Percentiles rank a stretch among this genome's conserved stretches.
These are phyloP conservation scores for Populus davidiana DNA, from an alignment of 345 rosid genomes.

Conservation along the genomic window DNA sequence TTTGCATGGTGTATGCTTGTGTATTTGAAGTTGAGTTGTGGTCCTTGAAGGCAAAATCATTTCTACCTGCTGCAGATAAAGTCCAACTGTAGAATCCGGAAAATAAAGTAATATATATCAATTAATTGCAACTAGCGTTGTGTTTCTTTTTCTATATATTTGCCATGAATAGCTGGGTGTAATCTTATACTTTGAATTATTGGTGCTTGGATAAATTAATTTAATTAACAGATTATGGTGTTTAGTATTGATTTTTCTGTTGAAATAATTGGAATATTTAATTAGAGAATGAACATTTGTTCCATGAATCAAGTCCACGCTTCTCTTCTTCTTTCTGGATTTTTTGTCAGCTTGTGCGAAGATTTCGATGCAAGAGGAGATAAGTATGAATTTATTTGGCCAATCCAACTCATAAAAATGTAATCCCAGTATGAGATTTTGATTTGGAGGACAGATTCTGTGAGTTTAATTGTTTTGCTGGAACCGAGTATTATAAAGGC, in stretches of 20 bases:
- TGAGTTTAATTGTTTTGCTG: constrained; percentile 18
- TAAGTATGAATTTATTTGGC: constrained; percentile 10
- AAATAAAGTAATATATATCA: constrained; percentile 3
- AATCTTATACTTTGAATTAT: not conserved
- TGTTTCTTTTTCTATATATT: not conserved
- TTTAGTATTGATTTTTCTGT: not conserved
- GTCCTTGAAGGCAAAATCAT: constrained; percentile 12
- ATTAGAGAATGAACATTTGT: not conserved
- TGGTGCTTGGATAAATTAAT: not conserved
- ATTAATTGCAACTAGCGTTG: not conserved
- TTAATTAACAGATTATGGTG: not conserved
- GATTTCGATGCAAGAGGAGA: constrained; percentile 1
- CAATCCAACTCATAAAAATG: constrained; percentile 10
- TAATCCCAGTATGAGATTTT: not conserved
- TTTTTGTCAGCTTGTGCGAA: not conserved
- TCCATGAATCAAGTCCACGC: not conserved
- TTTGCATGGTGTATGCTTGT: not conserved
- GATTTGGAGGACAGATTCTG: constrained; percentile 24
- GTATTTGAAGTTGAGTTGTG: not conserved
- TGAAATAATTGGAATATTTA: not conserved
- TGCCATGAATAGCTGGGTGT: not conserved
- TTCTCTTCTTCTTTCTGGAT: not conserved
- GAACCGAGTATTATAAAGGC: constrained; percentile 3
- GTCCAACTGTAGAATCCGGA: constrained; percentile 12
- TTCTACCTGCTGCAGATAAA: constrained; percentile 11